Evolutionary conservation across 257 asterid genomes (phyloP), one percentile per base, ranked within the genome.

Genomic region (Galeopsis tetrahit): DNA sequence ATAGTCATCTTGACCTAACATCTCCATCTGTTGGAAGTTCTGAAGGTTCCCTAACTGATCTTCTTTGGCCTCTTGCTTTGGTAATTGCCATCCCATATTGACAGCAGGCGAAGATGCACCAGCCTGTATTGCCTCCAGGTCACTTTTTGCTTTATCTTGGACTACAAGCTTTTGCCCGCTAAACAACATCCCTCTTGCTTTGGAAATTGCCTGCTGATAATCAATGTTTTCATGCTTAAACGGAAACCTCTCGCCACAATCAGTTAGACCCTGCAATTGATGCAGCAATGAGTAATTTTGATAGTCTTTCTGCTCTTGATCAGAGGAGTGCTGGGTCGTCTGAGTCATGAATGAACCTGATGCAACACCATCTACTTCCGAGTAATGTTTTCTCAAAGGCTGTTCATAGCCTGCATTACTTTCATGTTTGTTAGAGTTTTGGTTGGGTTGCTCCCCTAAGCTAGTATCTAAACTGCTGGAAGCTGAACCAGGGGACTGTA

Each of bases 401-500:
- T 71, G 79, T 58, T 79, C 82, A 17, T 35, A 69, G 43, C 72
- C 79, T 71, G 55, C 60, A 63, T 51, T 78, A 34, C 43, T 59
- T 51, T 81, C 81, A 11, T 39, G 62, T 71, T 66, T 74, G 36
- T 59, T 79, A 17, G 51, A 64, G 44, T 51, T 69, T 32, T 75
- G 81, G 57, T 42, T 60, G 39, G 68, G 73, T 58, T 8, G 85
- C 75, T 72, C 69, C 64, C 62, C 70, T 6, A 77, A 66, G 31
- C 78, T 61, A 46, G 69, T 64, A 46, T 78, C 82, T 14, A 10
- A 58, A 40, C 80, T 73, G 87, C 81, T 69, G 71, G 82, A 74
- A 14, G 75, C 75, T 55, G 86, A 83, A 79, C 79, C 85, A 46
- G 81, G 75, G 52, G 85, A 74, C 49, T 40, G 75, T 15, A 83